Percentiles rank a stretch among this genome's conserved stretches.
These are phyloP conservation scores for Aaosphaeria arxii DNA, from an alignment of 2,329 filamentous ascomycete species.

Conservation along the genomic window DNA sequence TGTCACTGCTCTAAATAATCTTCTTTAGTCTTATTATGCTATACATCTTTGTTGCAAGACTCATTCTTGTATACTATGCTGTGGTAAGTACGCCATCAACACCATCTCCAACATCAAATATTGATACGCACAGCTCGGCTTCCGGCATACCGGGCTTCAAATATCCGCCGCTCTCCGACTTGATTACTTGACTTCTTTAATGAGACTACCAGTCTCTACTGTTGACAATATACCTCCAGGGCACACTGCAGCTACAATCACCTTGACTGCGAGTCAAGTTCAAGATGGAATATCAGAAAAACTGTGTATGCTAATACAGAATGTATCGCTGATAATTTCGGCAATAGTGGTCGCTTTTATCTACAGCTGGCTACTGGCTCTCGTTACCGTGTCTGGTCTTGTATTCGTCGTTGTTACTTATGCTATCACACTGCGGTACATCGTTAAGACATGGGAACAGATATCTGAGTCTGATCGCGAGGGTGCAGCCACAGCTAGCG, in stretches of 20 bases:
- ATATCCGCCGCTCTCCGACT: conserved; percentile 24
- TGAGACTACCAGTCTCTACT: conserved; percentile 20
- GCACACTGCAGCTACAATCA: conserved; percentile 25
- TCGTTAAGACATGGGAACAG: conserved; percentile 12
- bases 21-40: conserved; percentile 52
- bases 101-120: conserved; percentile 1
- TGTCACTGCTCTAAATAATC: too few species aligned
- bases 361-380: conserved; percentile 23
- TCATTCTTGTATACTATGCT: conserved; percentile 54
- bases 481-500: conserved; percentile 13
- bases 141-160: conserved; percentile 21
- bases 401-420: conserved; percentile 20
- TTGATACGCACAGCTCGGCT: conserved; percentile 13
- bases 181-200: conserved; percentile 19
- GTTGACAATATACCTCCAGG: conserved; percentile 25
- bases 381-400: conserved; percentile 21
- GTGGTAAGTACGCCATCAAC: conserved; percentile 39
- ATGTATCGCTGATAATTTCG: conserved; percentile 16
- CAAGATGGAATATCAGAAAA: conserved; percentile 28
- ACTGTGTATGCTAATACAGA: conserved; percentile 21
- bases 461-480: conserved; percentile 18
- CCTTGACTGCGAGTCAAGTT: conserved; percentile 21
- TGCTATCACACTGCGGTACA: conserved; percentile 12
- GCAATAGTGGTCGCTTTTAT: conserved; percentile 23
- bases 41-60: conserved; percentile 57